Base-by-base conservation (phyloP, 306 rosid genomes). In the Adenanthera pavonina region DNA sequence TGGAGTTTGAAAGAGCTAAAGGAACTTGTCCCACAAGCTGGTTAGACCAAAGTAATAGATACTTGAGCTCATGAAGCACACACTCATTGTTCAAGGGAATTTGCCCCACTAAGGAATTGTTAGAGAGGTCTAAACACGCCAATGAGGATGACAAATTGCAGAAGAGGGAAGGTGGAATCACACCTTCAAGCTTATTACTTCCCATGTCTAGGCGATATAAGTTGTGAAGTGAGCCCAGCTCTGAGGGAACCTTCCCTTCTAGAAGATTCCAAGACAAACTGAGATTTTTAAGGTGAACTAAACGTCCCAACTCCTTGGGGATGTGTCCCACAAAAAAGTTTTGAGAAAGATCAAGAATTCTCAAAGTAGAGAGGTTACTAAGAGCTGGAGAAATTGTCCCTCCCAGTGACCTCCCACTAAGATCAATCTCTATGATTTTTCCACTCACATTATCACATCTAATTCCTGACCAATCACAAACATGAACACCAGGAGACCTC, bases 31-130 rank as follows among this genome's bases (percentile, higher is more conserved):
- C 99, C 20, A 69, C 89, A 66, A 95, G 81, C 2, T 79, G 85
- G 69, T 95, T 95, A 56, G 98, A 92, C 99, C 99, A 93, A 66
- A 95, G 92, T 38, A 95, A 87, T 17, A 95, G 81, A 81, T 81
- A 90, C 85, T 72, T 82, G 83, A 95, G 88, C 3, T 90, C 81
- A 51, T 77, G 79, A 65, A 89, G 88, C 71, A 84, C 67, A 65
- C 95, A 95, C 57, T 83, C 87, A 68, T 87, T 85, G 75, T 43
- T 83, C 33, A 93, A 56, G 34, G 98, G 98, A 19, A 93, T 89
- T 71, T 81, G 48, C 1, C 97, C 98, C 2, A 77, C 75, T 14
- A 95, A 84, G 44, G 98, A 91, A 71, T 95, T 93, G 82, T 93
- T 95, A 30, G 97, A 92, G 43, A 95, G 87, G 84, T 93, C 99